Base-by-base conservation (phyloP, 192 early-diverging fungal species). In the Coemansia sp. region DNA sequence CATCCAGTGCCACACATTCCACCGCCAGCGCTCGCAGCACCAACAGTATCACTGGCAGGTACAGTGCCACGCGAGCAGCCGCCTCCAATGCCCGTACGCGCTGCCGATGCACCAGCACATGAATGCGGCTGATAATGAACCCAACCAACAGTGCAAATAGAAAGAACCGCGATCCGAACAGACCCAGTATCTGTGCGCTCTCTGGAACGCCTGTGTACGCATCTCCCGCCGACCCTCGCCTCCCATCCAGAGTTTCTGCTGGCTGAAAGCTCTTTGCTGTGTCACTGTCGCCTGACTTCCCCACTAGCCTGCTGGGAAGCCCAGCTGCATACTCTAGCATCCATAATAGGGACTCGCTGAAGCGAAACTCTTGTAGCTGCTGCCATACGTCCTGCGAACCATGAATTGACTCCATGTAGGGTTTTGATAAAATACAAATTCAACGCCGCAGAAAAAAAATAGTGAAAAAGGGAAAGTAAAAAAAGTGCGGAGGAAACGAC, bases 101-200 rank as follows among this genome's bases (percentile, higher is more conserved):
- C 56, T 60, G 74, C 31, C 74, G 53, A 20, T 64, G 63, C 21
- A 77, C 74, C 32, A 77, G 64, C 40, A 71, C 64, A 42, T 77
- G 74, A 18, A 77, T 64, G 31, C 74, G 59, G 53, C 68, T 77
- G 39, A 77, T 66, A 16, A 66, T 48, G 51, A 71, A 77, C 14
- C 74, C 74, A 10, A 54, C 42, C 4, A 60, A 38, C 38, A 64
- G 11, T 12, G 60, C 63, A 26, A 60, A 53, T 56, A 66, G 30
- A 66, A 77, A 70, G 63, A 70, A 77, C 53, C 68, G 67, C 18
- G 74, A 77, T 15, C 52, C 68, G 40, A 77, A 71, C 18, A 77
- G 48, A 17, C 74, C 74, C 38, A 77, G 61, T 37, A 77, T 38
- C 60, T 77, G 74, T 4, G 39, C 40, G 4, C 64, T 52, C 38